phyloP scores from a whole-genome alignment of 768 basidiomycete genomes.

The Pilatotrama ljubarskyi region DNA sequence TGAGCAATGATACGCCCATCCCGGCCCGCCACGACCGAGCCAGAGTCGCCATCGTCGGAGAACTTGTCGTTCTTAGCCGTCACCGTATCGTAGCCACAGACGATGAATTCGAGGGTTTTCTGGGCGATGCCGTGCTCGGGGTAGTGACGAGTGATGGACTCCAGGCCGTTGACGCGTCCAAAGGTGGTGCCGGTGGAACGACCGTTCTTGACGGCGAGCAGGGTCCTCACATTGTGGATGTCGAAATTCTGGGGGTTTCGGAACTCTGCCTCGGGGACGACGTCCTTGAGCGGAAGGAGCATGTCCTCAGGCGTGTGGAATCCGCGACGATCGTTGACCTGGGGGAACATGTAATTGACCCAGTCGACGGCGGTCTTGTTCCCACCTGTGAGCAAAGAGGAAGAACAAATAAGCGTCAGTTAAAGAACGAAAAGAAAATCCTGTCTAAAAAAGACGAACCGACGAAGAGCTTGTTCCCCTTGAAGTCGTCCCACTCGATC shows the following conservation, averaged over 20 bases:
- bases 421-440: background rate
- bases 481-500: background rate
- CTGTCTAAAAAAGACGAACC: background rate
- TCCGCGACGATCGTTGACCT: slow-evolving; percentile 36
- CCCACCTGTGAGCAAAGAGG: background rate
- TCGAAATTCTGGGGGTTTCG: slow-evolving; percentile 25
- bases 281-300: slow-evolving; percentile 23
- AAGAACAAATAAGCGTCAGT: background rate
- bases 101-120: slow-evolving; percentile 23
- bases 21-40: slow-evolving; percentile 31
- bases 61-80: slow-evolving; percentile 31
- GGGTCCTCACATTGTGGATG: slow-evolving; percentile 25
- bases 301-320: slow-evolving; percentile 22
- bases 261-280: slow-evolving; percentile 26
- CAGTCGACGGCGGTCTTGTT: background rate
- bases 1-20: slow-evolving; percentile 31
- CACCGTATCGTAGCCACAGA: slow-evolving; percentile 20
- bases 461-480: background rate
- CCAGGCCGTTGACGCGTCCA: slow-evolving; percentile 26
- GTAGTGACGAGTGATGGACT: slow-evolving; percentile 27
- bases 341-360: background rate
- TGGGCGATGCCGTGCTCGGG: too few species aligned
- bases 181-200: slow-evolving; percentile 28
- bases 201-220: slow-evolving; percentile 31
- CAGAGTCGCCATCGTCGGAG: slow-evolving; percentile 42